Evolutionary conservation across 2,329 filamentous ascomycete genomes (phyloP).

Genomic region (Penicillium sp.): DNA sequence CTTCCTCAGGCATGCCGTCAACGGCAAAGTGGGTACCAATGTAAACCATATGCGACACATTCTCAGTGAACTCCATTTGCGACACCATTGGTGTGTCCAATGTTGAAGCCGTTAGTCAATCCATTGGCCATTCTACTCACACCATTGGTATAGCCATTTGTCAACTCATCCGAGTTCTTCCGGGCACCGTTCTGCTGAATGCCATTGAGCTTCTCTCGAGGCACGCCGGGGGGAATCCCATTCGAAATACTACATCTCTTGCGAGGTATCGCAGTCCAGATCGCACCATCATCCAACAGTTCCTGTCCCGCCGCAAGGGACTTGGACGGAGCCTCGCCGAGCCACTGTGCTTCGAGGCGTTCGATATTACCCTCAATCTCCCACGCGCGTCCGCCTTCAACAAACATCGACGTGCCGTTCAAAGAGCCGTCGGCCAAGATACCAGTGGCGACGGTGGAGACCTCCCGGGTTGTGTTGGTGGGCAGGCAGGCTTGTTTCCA

Average conservation of each 20-base stretch:
- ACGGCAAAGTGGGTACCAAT: constrained; percentile 9
- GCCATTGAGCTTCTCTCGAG: constrained; percentile 17
- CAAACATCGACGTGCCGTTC: constrained; percentile 46
- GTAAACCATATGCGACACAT: background rate
- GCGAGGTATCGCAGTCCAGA: constrained; percentile 23
- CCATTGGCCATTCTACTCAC: background rate
- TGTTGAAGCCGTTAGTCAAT: background rate
- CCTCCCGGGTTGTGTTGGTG: constrained; percentile 42
- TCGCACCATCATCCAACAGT: constrained; percentile 30
- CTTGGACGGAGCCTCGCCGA: constrained; percentile 43
- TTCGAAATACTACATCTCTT: constrained; percentile 23
- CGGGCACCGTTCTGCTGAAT: constrained; percentile 8
- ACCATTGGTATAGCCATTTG: constrained; percentile 2
- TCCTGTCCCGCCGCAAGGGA: constrained; percentile 39
- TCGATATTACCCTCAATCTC: constrained; percentile 48
- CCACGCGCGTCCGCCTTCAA: constrained; percentile 47
- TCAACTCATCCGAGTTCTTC: background rate
- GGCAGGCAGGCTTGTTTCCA: constrained; percentile 44
- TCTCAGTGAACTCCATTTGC: constrained; percentile 18
- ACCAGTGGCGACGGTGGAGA: constrained; percentile 43
- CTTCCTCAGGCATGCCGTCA: background rate
- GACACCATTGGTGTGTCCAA: background rate
- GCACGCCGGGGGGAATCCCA: constrained; percentile 21
- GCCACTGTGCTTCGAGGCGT: constrained; percentile 45
- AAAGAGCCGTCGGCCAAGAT: constrained; percentile 37